phyloP scores from a whole-genome alignment of 371 early-diverging fungal genomes.

The Mucor indicus region DNA sequence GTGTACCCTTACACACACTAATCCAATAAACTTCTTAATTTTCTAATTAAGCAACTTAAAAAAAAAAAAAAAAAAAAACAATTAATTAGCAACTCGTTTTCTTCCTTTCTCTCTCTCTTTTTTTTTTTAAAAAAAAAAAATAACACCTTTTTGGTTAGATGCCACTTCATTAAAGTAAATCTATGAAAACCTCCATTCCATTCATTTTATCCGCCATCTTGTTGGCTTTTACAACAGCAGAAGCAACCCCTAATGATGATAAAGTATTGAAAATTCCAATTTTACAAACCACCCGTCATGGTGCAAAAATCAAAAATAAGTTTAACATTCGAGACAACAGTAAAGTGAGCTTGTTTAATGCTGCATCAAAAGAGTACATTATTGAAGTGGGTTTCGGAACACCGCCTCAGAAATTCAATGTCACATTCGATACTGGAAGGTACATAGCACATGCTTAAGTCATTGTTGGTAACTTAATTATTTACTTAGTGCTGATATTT shows the following conservation, averaged over 20 bases:
- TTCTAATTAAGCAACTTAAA: too few relatives aligned
- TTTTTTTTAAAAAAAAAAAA: too few relatives aligned
- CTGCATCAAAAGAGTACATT: slow-evolving; percentile 35
- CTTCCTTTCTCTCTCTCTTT: too few relatives aligned
- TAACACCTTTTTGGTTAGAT: too few relatives aligned
- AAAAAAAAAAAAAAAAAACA: too few relatives aligned
- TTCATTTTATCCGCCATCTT: too few relatives aligned
- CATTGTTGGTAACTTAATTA: background rate
- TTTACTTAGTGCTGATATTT: slow-evolving; percentile 29
- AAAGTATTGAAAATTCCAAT: slow-evolving; percentile 16
- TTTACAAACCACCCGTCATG: slow-evolving; percentile 7
- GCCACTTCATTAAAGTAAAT: too few relatives aligned
- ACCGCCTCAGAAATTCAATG: slow-evolving; percentile 40
- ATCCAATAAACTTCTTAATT: too few relatives aligned
- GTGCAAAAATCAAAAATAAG: slow-evolving; percentile 13
- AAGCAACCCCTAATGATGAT: slow-evolving; percentile 4
- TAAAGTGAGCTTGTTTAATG: slow-evolving; percentile 1
- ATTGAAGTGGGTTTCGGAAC: slow-evolving; percentile 37
- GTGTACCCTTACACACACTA: background rate
- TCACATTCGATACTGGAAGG: slow-evolving; percentile 48
- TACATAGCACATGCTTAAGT: slow-evolving; percentile 1
- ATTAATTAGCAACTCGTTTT: too few relatives aligned
- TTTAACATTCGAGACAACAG: slow-evolving; percentile 2
- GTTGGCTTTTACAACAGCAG: background rate
- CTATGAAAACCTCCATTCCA: too few relatives aligned